Evolutionary conservation across 805 yeast species (phyloP).

Genomic region (Starmera dryadoides): DNA sequence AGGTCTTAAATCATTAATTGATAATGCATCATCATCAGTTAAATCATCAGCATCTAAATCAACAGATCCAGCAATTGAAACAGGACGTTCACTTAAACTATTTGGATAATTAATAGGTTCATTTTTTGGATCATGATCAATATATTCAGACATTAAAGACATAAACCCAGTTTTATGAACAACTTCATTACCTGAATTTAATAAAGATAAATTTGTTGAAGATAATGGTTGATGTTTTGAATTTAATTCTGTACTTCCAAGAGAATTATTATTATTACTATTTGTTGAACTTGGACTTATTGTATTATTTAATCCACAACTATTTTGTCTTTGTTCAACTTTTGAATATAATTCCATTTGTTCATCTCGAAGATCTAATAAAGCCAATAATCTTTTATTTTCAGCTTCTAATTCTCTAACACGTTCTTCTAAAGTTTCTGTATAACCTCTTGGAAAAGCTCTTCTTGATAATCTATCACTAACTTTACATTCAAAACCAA

Average conservation of each 20-base stretch:
- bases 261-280: not conserved
- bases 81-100: constrained; percentile 48
- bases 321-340: constrained; percentile 4
- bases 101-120: constrained; percentile 40
- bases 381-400: constrained; percentile 58
- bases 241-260: not conserved
- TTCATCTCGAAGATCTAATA: constrained; percentile 59
- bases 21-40: constrained; percentile 38
- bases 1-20: constrained; percentile 3
- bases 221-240: constrained; percentile 17
- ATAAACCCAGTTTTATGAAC: not conserved
- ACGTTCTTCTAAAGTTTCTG: constrained; percentile 83
- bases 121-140: constrained; percentile 23
- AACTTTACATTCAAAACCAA: constrained; percentile 84
- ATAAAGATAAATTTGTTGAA: constrained; percentile 25
- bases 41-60: constrained; percentile 39
- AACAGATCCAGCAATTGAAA: constrained; percentile 56
- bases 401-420: constrained; percentile 83
- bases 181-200: constrained; percentile 20
- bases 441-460: constrained; percentile 88
- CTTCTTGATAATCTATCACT: constrained; percentile 79
- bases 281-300: too few species aligned
- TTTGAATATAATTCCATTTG: constrained; percentile 38
- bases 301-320: too few species aligned
- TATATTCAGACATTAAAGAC: constrained; percentile 9